phyloP scores from a whole-genome alignment of 805 yeast genomes.

The Candida ortonii region DNA sequence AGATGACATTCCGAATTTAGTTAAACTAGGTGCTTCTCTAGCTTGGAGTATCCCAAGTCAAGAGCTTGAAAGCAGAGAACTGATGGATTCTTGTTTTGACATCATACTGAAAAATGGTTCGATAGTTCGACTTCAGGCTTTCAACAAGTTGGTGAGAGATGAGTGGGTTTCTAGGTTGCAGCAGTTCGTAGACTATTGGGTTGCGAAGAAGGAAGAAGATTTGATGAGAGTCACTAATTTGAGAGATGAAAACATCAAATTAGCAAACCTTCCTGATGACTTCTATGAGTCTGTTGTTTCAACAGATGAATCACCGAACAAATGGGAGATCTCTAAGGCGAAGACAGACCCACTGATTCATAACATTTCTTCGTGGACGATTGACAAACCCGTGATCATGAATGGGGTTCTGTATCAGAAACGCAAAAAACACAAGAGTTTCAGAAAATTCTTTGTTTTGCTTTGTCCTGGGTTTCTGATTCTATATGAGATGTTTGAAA shows the following conservation, averaged over 20 bases:
- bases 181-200: conserved; percentile 59
- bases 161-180: conserved; percentile 63
- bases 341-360: conserved; percentile 51
- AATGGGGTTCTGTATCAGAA: conserved; percentile 72
- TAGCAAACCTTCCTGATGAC: conserved; percentile 48
- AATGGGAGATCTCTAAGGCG: conserved; percentile 55
- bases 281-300: conserved; percentile 53
- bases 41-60: conserved; percentile 28
- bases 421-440: conserved; percentile 63
- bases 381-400: conserved; percentile 57
- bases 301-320: conserved; percentile 33
- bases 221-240: conserved; percentile 34
- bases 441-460: conserved; percentile 57
- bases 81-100: conserved; percentile 50
- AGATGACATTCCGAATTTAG: conserved; percentile 22
- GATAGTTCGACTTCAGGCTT: conserved; percentile 53
- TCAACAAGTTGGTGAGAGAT: conserved; percentile 44
- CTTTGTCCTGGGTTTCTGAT: conserved; percentile 69
- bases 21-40: conserved; percentile 30
- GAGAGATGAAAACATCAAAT: conserved; percentile 43
- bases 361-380: conserved; percentile 55
- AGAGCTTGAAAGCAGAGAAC: conserved; percentile 20
- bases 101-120: conserved; percentile 48
- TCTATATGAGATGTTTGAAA: conserved; percentile 49
- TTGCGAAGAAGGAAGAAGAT: conserved; percentile 40